phyloP scores from a whole-genome alignment of 768 basidiomycete species.

The Tephrocybe sp. region DNA sequence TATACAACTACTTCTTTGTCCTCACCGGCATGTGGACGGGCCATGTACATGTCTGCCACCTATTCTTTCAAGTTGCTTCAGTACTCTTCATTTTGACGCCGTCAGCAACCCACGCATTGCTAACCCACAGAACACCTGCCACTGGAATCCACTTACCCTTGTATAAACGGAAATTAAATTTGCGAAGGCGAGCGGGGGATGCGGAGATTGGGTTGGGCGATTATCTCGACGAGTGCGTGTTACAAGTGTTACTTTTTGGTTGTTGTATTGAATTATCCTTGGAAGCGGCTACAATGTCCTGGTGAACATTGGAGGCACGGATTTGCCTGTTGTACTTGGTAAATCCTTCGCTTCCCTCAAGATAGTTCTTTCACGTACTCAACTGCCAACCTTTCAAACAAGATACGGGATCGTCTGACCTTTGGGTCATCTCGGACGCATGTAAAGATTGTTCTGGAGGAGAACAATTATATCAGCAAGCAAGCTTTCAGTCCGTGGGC shows the following conservation, averaged over 20 bases:
- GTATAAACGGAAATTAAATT: constrained; percentile 18
- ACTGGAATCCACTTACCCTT: constrained; percentile 38
- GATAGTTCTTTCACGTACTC: not conserved
- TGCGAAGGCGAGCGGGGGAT: constrained; percentile 27
- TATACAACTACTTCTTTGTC: not conserved
- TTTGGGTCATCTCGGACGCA: constrained; percentile 66
- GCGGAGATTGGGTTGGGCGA: constrained; percentile 57
- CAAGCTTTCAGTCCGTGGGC: constrained; percentile 43
- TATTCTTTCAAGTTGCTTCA: not conserved
- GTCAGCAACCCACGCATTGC: constrained; percentile 1
- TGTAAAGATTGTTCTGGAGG: constrained; percentile 40
- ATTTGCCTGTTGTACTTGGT: constrained; percentile 63
- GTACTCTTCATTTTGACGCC: constrained; percentile 5
- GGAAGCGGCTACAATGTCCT: constrained; percentile 69
- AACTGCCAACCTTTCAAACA: not conserved
- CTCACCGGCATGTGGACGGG: constrained; percentile 7
- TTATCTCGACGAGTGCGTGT: constrained; percentile 56
- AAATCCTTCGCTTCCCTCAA: constrained; percentile 12
- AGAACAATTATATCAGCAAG: constrained; percentile 49
- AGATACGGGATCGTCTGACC: constrained; percentile 80
- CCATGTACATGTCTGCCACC: constrained; percentile 3
- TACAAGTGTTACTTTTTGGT: not conserved
- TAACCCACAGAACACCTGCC: constrained; percentile 16
- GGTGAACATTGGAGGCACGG: constrained; percentile 50
- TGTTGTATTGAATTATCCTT: too few species aligned